These are phyloP conservation scores for Verticillium klebahnii DNA, from an alignment of 2,329 filamentous ascomycete species.

Conservation along the genomic window DNA sequence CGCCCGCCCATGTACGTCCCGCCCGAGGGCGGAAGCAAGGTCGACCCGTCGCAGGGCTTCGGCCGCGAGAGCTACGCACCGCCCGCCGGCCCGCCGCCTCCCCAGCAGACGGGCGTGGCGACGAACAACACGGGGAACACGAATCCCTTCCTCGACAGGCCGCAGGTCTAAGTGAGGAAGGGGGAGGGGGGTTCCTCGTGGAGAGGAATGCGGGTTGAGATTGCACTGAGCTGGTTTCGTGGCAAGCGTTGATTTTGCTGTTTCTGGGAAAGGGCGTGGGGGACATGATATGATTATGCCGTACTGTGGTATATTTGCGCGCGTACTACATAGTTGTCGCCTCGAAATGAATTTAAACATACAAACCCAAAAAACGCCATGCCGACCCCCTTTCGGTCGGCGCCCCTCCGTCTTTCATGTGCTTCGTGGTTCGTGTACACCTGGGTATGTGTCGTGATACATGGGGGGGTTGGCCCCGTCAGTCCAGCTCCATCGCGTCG, in stretches of 20 bases:
- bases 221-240: constrained; percentile 3
- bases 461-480: constrained; percentile 7
- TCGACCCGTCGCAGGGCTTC: constrained; percentile 44
- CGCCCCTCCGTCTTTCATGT: neutral
- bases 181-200: neutral
- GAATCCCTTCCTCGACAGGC: constrained; percentile 17
- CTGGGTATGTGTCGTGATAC: neutral
- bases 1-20: constrained; percentile 53
- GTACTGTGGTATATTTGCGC: neutral
- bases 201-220: neutral
- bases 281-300: neutral
- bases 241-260: neutral
- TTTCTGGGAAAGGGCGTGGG: neutral
- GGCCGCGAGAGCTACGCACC: constrained; percentile 25
- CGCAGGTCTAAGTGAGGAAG: neutral
- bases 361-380: neutral
- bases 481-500: constrained; percentile 66
- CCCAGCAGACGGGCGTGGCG: constrained; percentile 13
- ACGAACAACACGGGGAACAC: constrained; percentile 28
- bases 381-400: too few relatives aligned
- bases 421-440: neutral
- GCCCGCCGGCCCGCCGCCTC: constrained; percentile 45
- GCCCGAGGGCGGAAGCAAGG: constrained; percentile 45
- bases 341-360: neutral
- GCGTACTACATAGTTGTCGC: neutral